Evolutionary conservation across 192 early-diverging fungal genomes (phyloP), one percentile per base, ranked within the genome.

Genomic region (Radiomyces spectabilis): DNA sequence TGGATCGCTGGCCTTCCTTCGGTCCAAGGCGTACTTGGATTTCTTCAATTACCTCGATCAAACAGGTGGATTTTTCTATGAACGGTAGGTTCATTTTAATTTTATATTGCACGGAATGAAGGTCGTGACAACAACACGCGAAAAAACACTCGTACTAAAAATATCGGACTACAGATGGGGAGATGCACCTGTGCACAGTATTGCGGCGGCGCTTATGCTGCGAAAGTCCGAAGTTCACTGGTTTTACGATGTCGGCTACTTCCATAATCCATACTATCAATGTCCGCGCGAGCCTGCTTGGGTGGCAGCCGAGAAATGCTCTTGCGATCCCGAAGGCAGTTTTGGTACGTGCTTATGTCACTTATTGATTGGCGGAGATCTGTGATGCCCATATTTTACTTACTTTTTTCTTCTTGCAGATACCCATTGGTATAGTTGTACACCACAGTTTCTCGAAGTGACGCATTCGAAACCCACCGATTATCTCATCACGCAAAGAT

Each of bases 61-160:
- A 38, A 56, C 75, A 1, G 91, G 92, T 29, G 92, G 92, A 8
- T 93, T 92, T 76, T 94, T 88, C 55, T 94, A 94, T 54, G 90
- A 89, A 64, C 21, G 38, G 35, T 44, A 47, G 21, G 51, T 69
- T 51, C 41, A 41, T 52, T 59, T 51, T 33, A 35, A 66, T n/a
- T n/a, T n/a, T n/a, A n/a, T n/a, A n/a, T n/a, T n/a, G n/a, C n/a
- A n/a, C n/a, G n/a, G n/a, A n/a, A n/a, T n/a, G n/a, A n/a, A n/a
- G n/a, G n/a, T n/a, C n/a, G n/a, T n/a, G n/a, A n/a, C n/a, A n/a
- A n/a, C n/a, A n/a, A n/a, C 74, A 34, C 78, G 77, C 75, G 72
- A 68, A 0, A 75, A 83, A 66, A 82, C 80, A 21, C 80, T 80
- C 41, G 71, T 85, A 18, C 37, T 31, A 25, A 18, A 35, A 15